Base-by-base conservation (phyloP, 805 yeast species). In the Jamesozyma jinghongensis region DNA sequence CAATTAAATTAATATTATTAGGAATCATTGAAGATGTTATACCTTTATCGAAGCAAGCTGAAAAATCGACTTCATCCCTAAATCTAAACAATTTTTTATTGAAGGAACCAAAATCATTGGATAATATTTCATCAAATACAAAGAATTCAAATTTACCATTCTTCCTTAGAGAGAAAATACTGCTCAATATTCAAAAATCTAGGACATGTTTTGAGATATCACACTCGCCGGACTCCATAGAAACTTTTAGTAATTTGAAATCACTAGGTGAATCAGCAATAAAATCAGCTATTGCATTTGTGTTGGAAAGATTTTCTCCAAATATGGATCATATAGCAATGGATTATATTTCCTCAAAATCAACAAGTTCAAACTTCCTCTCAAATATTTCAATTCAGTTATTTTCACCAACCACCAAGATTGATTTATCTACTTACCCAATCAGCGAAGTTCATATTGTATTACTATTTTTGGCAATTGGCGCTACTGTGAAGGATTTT, bases 401-500 rank as follows among this genome's bases (percentile, higher is more conserved):
- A 11, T 40, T 35, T 25, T 19, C 19, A 7, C 17, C 37, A 7
- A 14, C 40, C 7, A 25, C 36, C 2, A 37, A 17, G 25, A 18
- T 25, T 17, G 31, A 37, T 11, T 8, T 31, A 14, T 17, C 17
- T 4, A 14, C 4, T 13, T 19, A 13, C 18, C 36, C 32, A 5
- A 14, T 34, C 1, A 10, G 3, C 8, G 18, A 14, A 3, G 31
- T 32, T 19, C 31, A 16, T 18, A 14, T 28, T 3, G 12, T 3
- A 12, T 20, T 39, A 29, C 18, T 40, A 5, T 31, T 16, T 27
- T 19, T 40, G n/a, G 5, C 36, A 3, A 26, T 83, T 14, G 94
- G 92, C 2, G 79, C 81, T 8, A 73, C 85, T 46, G 71, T 81
- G 30, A 79, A 77, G 46, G 94, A 84, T 59, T 85, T 80, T 63